Evolutionary conservation across 805 yeast genomes (phyloP).

Genomic region (Nakazawaea pomicola): DNA sequence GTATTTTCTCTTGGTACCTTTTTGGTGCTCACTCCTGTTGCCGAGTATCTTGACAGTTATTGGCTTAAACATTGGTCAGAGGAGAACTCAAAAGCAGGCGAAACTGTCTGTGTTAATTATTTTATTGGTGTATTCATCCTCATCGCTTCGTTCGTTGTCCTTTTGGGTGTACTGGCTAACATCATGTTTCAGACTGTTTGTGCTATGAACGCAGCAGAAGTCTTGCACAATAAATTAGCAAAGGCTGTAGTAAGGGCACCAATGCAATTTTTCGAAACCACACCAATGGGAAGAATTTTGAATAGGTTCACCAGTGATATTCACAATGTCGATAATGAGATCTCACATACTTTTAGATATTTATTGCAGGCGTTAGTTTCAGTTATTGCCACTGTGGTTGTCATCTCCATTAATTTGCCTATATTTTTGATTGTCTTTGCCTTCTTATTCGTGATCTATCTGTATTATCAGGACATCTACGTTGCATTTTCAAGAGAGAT

Average conservation of each 20-base stretch:
- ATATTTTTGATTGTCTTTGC: constrained; percentile 42
- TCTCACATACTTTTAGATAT: constrained; percentile 49
- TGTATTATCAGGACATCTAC: constrained; percentile 68
- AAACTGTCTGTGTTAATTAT: constrained; percentile 53
- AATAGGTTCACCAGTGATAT: constrained; percentile 52
- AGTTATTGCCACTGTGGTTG: constrained; percentile 43
- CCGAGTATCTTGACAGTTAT: constrained; percentile 58
- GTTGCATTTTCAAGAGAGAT: constrained; percentile 70
- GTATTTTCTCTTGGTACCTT: constrained; percentile 53
- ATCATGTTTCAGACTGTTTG: constrained; percentile 22
- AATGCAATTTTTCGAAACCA: constrained; percentile 63
- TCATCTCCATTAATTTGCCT: constrained; percentile 54
- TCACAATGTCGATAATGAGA: constrained; percentile 46
- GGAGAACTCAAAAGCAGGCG: constrained; percentile 53
- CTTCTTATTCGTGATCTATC: constrained; percentile 49
- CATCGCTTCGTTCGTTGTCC: background rate
- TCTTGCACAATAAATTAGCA: constrained; percentile 55
- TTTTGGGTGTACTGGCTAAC: background rate
- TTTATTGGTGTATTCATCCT: constrained; percentile 46
- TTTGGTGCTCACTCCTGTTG: constrained; percentile 40
- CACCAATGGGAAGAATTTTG: constrained; percentile 46
- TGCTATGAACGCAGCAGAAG: constrained; percentile 51
- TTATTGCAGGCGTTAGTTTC: constrained; percentile 40
- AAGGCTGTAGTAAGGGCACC: constrained; percentile 50
- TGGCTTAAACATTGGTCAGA: constrained; percentile 95